Conservation (phyloP, 2,329 filamentous ascomycete species). For the Penicillium palitans region DNA sequence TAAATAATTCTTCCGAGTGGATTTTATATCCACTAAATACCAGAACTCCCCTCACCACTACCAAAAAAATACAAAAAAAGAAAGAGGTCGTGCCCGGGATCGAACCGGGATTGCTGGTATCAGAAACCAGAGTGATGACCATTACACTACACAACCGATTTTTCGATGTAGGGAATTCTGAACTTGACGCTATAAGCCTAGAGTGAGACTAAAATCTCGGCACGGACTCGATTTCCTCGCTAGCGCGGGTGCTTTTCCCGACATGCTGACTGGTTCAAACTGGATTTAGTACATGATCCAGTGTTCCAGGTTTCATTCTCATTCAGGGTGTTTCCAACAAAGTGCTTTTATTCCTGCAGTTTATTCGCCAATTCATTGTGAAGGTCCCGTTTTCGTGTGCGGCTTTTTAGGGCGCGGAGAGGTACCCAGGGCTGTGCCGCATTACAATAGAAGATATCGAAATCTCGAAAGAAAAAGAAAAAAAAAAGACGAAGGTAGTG, state of each 20-base stretch:
- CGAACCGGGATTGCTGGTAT: slow-evolving; percentile 10
- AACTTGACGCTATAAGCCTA: background rate
- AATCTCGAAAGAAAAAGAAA: background rate
- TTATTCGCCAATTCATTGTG: background rate
- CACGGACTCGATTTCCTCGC: background rate
- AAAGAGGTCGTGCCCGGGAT: slow-evolving; percentile 13
- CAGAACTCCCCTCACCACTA: too few species aligned
- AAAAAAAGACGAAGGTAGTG: too few species aligned
- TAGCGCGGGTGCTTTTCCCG: background rate
- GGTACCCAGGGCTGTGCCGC: background rate
- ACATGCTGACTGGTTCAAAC: background rate
- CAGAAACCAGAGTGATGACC: slow-evolving; percentile 5
- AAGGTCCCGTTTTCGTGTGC: background rate
- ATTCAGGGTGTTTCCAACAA: too few species aligned
- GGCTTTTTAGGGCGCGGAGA: background rate
- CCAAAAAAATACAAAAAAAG: background rate
- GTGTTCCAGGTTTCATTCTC: too few species aligned
- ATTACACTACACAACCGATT: background rate
- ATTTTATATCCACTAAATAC: background rate
- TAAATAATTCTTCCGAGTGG: background rate
- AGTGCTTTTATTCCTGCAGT: too few species aligned
- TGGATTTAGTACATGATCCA: background rate
- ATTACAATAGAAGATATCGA: background rate
- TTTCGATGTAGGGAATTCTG: rapidly evolving
- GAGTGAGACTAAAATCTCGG: background rate